A percentile compares a stretch with the other conserved stretches of the same genome.
Conservation (phyloP, 495 filamentous ascomycete species). For the Penicillium goetzii region DNA sequence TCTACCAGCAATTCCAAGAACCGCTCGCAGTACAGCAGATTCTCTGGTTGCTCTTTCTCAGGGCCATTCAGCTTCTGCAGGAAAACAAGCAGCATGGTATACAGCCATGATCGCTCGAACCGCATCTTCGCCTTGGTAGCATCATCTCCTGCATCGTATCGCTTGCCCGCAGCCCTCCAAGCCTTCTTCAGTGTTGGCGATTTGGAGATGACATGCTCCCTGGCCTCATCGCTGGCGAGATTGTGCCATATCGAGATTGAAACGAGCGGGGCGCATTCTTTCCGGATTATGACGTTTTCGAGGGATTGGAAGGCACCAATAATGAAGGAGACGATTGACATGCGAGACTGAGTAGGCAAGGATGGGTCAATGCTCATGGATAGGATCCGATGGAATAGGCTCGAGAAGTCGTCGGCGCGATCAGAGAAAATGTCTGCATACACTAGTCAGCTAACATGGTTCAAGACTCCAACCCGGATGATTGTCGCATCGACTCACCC, state of each 20-base stretch:
- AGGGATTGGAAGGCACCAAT: slow-evolving; percentile 93
- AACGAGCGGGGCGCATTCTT: slow-evolving; percentile 94
- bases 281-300: slow-evolving; percentile 85
- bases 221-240: slow-evolving; percentile 69
- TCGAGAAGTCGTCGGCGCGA: slow-evolving; percentile 81
- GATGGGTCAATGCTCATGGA: slow-evolving; percentile 86
- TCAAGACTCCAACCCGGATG: not conserved
- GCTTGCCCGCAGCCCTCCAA: slow-evolving; percentile 85
- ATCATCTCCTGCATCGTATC: slow-evolving; percentile 88
- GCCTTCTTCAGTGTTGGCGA: slow-evolving; percentile 75
- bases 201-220: slow-evolving; percentile 70
- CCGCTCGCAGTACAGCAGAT: slow-evolving; percentile 84
- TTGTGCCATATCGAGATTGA: slow-evolving; percentile 96
- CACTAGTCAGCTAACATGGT: slow-evolving; percentile 20
- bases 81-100: slow-evolving; percentile 83
- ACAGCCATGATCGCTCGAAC: slow-evolving; percentile 95
- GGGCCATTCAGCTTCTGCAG: slow-evolving; percentile 69
- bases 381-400: slow-evolving; percentile 85
- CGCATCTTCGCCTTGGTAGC: slow-evolving; percentile 73
- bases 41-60: slow-evolving; percentile 55
- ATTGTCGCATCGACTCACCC: slow-evolving; percentile 55
- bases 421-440: slow-evolving; percentile 71
- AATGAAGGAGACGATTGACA: slow-evolving; percentile 81
- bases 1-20: slow-evolving; percentile 92
- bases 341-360: slow-evolving; percentile 69